phyloP scores from a whole-genome alignment of 2,329 filamentous ascomycete genomes.

The Fonsecaea monophora region DNA sequence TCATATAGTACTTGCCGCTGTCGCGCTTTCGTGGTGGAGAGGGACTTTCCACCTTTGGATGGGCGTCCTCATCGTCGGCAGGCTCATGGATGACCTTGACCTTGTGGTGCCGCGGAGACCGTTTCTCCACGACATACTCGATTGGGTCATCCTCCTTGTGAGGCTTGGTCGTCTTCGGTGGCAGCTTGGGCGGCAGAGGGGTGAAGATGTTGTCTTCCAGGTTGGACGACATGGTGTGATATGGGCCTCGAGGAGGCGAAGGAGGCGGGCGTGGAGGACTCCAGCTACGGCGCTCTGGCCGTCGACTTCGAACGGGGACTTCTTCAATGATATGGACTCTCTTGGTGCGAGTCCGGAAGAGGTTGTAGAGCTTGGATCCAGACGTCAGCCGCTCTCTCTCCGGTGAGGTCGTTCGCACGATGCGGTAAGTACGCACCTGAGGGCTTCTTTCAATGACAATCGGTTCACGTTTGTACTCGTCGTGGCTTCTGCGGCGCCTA shows the following conservation, averaged over 20 bases:
- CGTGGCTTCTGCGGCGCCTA: constrained; percentile 26
- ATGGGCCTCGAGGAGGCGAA: constrained; percentile 30
- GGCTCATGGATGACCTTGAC: constrained; percentile 27
- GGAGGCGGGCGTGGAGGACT: constrained; percentile 26
- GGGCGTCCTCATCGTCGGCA: constrained; percentile 26
- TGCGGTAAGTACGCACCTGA: constrained; percentile 35
- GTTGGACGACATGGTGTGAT: constrained; percentile 31
- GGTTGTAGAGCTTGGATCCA: constrained; percentile 35
- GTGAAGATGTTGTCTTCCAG: constrained; percentile 29
- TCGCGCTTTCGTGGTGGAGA: constrained; percentile 29
- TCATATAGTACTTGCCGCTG: constrained; percentile 32
- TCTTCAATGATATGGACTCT: constrained; percentile 35
- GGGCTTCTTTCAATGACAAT: constrained; percentile 34
- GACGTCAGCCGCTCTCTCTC: constrained; percentile 28
- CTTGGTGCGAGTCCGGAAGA: constrained; percentile 31
- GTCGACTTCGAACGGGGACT: constrained; percentile 32
- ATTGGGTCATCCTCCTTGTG: constrained; percentile 19
- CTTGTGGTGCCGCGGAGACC: constrained; percentile 24
- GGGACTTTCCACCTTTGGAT: constrained; percentile 33
- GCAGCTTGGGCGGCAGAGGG: constrained; percentile 32
- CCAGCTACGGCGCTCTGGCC: constrained; percentile 22
- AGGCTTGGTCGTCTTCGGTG: constrained; percentile 24
- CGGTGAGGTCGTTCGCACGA: constrained; percentile 21
- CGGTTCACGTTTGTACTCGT: constrained; percentile 28
- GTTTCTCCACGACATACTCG: constrained; percentile 20